Base-by-base conservation (phyloP, 768 basidiomycete species). In the Artomyces pyxidatus region DNA sequence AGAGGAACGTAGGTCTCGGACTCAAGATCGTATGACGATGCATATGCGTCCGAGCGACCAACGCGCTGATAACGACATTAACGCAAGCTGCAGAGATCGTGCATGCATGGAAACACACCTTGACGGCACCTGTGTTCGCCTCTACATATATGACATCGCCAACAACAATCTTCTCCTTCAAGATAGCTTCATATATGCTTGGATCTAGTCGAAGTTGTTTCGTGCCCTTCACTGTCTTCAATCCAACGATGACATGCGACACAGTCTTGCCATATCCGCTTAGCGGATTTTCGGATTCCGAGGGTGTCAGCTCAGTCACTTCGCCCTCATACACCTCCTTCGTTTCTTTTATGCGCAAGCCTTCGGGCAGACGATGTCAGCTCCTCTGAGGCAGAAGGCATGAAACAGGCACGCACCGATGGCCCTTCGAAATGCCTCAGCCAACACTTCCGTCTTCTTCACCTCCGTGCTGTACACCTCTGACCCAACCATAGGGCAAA, bases 281-380 rank as follows among this genome's bases (percentile, higher is more conserved):
- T 39, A 98, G 75, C 23, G 96, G 96, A 68, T 98, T 98, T 66
- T 98, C 95, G 12, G 95, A 79, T 69, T 98, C 96, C 19, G 90
- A 81, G 3, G 96, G 96, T 3, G 95, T 96, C 52, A 98, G 70
- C 61, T 98, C 95, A 8, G 95, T 98, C 16, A 99, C 88, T 68
- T 99, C 95, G 51, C 96, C 95, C 65, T 98, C 95, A 66, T 94
- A 98, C 6, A 98, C 93, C 61, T 96, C 92, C 64, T 99, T 98
- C 6, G 94, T 97, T 68, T 98, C 96, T 67, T 98, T 98, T 74
- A 98, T 96, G 64, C 95, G 82, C 30, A 98, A 77, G 41, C 95
- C 94, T 94, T 62, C 11, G 32, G 14, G 3, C 17, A 45, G 5
- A 25, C 22, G 3, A 23, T 6, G 26, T 43, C 12, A 14, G 42